Percentiles rank a stretch among this genome's conserved stretches.
These are phyloP conservation scores for Trichoderma lentiforme DNA, from an alignment of 2,329 filamentous ascomycete genomes.

Conservation along the genomic window DNA sequence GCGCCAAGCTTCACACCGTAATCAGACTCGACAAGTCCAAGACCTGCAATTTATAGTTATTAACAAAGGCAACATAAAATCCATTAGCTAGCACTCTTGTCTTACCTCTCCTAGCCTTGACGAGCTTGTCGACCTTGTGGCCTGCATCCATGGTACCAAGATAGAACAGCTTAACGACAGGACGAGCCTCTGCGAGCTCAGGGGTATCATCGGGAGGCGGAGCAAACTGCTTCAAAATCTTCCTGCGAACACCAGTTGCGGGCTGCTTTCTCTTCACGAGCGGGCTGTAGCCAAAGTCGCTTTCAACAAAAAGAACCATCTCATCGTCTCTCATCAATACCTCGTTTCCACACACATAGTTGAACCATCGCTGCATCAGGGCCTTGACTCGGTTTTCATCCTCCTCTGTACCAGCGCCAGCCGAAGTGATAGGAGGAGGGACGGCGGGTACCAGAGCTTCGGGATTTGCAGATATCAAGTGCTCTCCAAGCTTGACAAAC, in stretches of 20 bases:
- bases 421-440: constrained; percentile 88
- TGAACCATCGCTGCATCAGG: constrained; percentile 90
- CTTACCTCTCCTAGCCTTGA: constrained; percentile 84
- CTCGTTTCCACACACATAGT: constrained; percentile 87
- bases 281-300: constrained; percentile 96
- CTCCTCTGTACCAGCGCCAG: constrained; percentile 92
- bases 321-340: constrained; percentile 93
- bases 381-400: constrained; percentile 88
- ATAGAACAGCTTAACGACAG: constrained; percentile 93
- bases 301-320: constrained; percentile 98
- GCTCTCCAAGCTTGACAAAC: constrained; percentile 92
- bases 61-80: constrained; percentile 19
- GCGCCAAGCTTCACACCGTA: constrained; percentile 85
- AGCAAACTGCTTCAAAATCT: constrained; percentile 97
- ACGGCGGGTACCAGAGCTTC: constrained; percentile 93
- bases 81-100: neutral
- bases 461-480: constrained; percentile 95
- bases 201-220: constrained; percentile 96
- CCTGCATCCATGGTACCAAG: constrained; percentile 93
- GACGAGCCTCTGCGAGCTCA: constrained; percentile 84
- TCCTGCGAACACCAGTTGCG: constrained; percentile 89
- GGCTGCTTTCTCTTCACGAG: constrained; percentile 95
- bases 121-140: constrained; percentile 91
- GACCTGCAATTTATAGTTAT: constrained; percentile 54
- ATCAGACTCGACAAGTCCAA: constrained; percentile 88